These are phyloP conservation scores for Erodium texanum DNA, from an alignment of 441 rosid species.

Conservation along the genomic window DNA sequence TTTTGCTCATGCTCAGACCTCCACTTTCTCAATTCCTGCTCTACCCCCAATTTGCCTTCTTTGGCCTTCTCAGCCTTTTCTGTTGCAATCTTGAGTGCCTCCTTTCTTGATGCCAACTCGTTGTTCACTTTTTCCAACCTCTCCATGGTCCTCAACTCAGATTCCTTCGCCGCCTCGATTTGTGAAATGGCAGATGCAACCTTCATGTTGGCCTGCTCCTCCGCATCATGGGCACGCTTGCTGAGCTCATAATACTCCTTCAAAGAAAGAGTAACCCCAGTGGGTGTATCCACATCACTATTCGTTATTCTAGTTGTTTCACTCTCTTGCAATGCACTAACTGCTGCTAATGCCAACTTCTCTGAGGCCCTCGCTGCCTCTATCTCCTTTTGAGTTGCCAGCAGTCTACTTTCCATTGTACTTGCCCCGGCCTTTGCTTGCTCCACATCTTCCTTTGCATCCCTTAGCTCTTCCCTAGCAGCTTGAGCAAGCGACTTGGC, in stretches of 20 bases:
- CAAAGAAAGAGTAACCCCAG: slow-evolving; percentile 61
- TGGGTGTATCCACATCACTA: slow-evolving; percentile 28
- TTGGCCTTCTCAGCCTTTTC: slow-evolving; percentile 82
- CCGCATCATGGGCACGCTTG: slow-evolving; percentile 72
- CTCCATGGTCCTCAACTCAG: slow-evolving; percentile 45
- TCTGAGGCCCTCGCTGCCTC: slow-evolving; percentile 89
- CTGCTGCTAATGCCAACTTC: slow-evolving; percentile 67
- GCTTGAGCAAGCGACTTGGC: slow-evolving; percentile 51
- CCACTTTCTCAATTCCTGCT: slow-evolving; percentile 84
- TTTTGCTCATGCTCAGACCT: slow-evolving; percentile 75
- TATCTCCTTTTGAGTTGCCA: slow-evolving; percentile 76
- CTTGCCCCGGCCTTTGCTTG: slow-evolving; percentile 76
- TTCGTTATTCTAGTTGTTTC: slow-evolving; percentile 40
- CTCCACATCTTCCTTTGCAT: slow-evolving; percentile 68
- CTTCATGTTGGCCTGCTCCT: slow-evolving; percentile 62
- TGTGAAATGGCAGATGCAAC: slow-evolving; percentile 62
- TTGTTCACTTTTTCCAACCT: slow-evolving; percentile 56
- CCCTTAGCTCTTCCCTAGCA: slow-evolving; percentile 69
- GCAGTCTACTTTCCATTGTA: slow-evolving; percentile 69
- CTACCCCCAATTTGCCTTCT: slow-evolving; percentile 74
- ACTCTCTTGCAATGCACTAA: slow-evolving; percentile 74
- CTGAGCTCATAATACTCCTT: slow-evolving; percentile 87
- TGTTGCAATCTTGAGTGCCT: slow-evolving; percentile 50
- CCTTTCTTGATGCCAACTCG: slow-evolving; percentile 60
- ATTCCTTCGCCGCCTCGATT: slow-evolving; percentile 70